Conservation (phyloP, 1,139 yeast genomes). For the Lodderomyces theae region DNA sequence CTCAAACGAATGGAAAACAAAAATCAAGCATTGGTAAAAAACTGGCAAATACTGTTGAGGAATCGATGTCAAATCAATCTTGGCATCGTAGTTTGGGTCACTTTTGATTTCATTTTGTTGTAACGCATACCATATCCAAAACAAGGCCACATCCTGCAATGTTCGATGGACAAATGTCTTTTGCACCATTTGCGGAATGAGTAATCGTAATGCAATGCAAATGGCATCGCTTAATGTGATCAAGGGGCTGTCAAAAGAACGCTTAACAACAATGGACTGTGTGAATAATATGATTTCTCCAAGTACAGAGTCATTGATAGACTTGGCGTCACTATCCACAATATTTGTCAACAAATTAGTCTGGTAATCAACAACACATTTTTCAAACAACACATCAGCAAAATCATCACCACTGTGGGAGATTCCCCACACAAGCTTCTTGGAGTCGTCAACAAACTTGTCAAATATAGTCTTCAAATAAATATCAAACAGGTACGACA, state of each 20-base stretch:
- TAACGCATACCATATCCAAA: slow-evolving; percentile 43
- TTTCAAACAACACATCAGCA: slow-evolving; percentile 33
- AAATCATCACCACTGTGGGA: slow-evolving; percentile 23
- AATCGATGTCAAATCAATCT: slow-evolving; percentile 29
- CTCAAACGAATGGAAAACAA: slow-evolving; percentile 17
- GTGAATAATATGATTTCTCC: slow-evolving; percentile 34
- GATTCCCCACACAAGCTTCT: slow-evolving; percentile 10
- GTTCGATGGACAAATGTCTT: slow-evolving; percentile 22
- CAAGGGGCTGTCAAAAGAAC: slow-evolving; percentile 16
- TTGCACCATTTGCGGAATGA: slow-evolving; percentile 39
- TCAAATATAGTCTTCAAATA: slow-evolving; percentile 45
- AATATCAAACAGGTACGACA: slow-evolving; percentile 63
- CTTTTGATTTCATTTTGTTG: slow-evolving; percentile 22
- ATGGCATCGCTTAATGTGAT: slow-evolving; percentile 35
- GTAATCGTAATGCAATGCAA: slow-evolving; percentile 29
- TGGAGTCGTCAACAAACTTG: slow-evolving; percentile 22
- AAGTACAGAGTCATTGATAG: slow-evolving; percentile 28
- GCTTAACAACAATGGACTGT: neutral
- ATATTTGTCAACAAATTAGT: slow-evolving; percentile 26
- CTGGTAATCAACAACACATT: slow-evolving; percentile 35
- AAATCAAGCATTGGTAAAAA: slow-evolving; percentile 36
- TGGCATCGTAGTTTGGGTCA: slow-evolving; percentile 12
- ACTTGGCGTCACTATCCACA: slow-evolving; percentile 24
- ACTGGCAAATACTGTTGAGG: slow-evolving; percentile 31
- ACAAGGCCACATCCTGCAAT: slow-evolving; percentile 30